Conservation (phyloP, 1,284 basidiomycete species). For the Marasmius sp. region DNA sequence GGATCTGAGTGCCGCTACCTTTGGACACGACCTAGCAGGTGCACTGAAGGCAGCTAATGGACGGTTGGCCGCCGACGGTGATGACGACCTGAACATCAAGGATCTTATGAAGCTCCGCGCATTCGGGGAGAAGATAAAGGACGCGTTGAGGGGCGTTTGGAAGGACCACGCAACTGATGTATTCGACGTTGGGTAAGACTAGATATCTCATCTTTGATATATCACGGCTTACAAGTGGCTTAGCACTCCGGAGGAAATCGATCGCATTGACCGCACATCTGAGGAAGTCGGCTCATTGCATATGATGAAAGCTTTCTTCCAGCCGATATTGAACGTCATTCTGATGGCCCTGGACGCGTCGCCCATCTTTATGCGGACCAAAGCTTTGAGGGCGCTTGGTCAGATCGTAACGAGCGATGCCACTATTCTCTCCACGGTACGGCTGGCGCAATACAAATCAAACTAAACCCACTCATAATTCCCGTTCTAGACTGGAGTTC, state of each 20-base stretch:
- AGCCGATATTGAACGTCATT: slow-evolving; percentile 77
- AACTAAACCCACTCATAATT: slow-evolving; percentile 3
- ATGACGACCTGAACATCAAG: background rate
- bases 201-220: background rate
- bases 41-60: slow-evolving; percentile 40
- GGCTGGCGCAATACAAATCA: slow-evolving; percentile 18
- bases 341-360: slow-evolving; percentile 77
- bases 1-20: slow-evolving; percentile 69
- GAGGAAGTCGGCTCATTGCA: slow-evolving; percentile 79
- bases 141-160: slow-evolving; percentile 66
- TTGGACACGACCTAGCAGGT: slow-evolving; percentile 73
- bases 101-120: slow-evolving; percentile 32
- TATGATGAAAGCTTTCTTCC: slow-evolving; percentile 73
- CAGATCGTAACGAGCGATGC: slow-evolving; percentile 86
- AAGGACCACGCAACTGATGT: slow-evolving; percentile 64
- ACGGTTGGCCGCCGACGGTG: slow-evolving; percentile 16
- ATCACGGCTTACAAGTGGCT: slow-evolving; percentile 1
- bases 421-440: slow-evolving; percentile 73
- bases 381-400: slow-evolving; percentile 84
- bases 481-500: slow-evolving; percentile 61
- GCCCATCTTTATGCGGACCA: slow-evolving; percentile 86
- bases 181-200: slow-evolving; percentile 70
- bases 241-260: slow-evolving; percentile 67
- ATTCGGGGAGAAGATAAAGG: slow-evolving; percentile 58
- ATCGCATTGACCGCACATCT: slow-evolving; percentile 64